Percentiles rank a stretch among this genome's conserved stretches.
Evolutionary conservation across 306 rosid species (phyloP).

Genomic region (Styphnolobium japonicum): DNA sequence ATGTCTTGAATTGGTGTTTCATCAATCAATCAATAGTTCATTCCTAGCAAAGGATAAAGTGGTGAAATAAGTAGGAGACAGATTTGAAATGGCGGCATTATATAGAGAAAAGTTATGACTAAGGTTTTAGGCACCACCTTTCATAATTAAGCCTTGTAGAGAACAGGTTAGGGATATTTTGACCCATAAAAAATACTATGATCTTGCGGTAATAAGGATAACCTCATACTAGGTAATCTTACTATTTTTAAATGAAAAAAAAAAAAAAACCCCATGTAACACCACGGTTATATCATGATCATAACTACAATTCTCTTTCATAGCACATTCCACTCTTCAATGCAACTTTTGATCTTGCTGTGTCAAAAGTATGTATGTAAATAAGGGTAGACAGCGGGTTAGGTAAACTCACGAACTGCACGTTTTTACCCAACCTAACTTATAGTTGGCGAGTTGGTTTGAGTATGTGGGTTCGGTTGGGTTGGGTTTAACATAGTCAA

Average conservation of each 20-base stretch:
- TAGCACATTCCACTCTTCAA: neutral
- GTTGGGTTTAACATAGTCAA: no score
- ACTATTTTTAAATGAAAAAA: neutral
- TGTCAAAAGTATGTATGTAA: neutral
- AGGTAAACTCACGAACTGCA: no score
- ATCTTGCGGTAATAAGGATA: neutral
- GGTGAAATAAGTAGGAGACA: neutral
- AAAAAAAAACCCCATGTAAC: neutral
- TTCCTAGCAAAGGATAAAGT: neutral
- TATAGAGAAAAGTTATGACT: neutral
- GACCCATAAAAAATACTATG: neutral
- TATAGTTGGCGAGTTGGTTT: no score
- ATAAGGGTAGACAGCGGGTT: no score
- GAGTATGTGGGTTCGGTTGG: no score
- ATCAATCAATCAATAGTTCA: neutral
- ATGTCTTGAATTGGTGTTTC: neutral
- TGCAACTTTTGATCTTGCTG: conserved; percentile 1
- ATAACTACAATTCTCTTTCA: neutral
- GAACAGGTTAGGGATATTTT: neutral
- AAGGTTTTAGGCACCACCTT: neutral
- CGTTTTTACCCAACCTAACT: no score
- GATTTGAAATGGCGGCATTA: neutral
- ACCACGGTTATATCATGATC: neutral
- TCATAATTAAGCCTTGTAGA: neutral
- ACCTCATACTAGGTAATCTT: neutral